Base-by-base conservation (phyloP, 2,329 filamentous ascomycete species). In the Verticillium albo-atrum region DNA sequence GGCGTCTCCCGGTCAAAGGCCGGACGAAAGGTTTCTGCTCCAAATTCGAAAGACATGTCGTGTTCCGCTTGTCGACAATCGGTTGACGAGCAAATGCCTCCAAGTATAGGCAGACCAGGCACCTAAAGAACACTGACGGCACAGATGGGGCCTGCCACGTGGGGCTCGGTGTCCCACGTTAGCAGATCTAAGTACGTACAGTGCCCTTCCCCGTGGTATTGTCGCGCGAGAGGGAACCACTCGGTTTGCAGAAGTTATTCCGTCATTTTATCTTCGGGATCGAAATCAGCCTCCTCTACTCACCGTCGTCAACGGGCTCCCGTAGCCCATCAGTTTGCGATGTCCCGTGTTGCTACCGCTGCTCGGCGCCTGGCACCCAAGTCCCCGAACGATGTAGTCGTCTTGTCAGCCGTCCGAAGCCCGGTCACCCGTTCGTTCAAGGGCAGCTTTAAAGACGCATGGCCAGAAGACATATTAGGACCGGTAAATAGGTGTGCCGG, bases 361-460 rank as follows among this genome's bases (percentile, higher is more conserved):
- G 27, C 6, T n/a, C 51, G 27, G 14, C 51, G 27, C 3, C 7
- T 55, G 54, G 54, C 30, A 2, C 3, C 28, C 54, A 55, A 55
- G 20, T 78, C 79, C 34, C 82, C 86, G 10, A 80, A 82, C 60
- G 87, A 89, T 70, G 79, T 89, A 47, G 85, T 89, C 66, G 82
- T 89, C 64, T 83, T 89, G 63, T 88, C 87, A 50, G 83, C 86
- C 9, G 78, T 89, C 47, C 83, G 87, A 61, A 89, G 86, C 20
- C 85, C 87, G 6, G 79, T 89, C 37, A 89, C 87, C 10, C 76
- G 84, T 63, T 84, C 85, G 35, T 85, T 86, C 72, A 89, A 89
- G 69, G 87, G 87, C 64, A 84, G 83, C 10, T 82, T 89, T 68
- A 82, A 83, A 71, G 82, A 89, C 70, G 83, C 87, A 26, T 84